phyloP scores from a whole-genome alignment of 169 alveolate genomes.

The Plasmodium sp. region DNA sequence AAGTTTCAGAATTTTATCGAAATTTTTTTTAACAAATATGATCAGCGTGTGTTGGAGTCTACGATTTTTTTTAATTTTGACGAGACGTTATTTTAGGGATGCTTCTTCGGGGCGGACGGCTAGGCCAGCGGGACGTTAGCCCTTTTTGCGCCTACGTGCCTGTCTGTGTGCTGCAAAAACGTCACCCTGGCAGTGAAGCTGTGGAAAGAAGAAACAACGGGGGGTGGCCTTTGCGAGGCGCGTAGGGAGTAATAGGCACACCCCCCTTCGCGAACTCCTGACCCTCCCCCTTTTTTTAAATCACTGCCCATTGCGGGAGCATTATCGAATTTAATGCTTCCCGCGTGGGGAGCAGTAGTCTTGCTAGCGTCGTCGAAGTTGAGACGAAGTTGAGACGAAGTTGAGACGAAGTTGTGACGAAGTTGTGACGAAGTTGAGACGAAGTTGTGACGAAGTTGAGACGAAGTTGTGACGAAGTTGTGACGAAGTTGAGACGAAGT shows the following conservation, averaged over 20 bases:
- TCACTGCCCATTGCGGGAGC: neutral
- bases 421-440: too few species aligned
- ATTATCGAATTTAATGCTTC: conserved; percentile 62
- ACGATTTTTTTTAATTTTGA: conserved; percentile 70
- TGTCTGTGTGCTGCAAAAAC: neutral
- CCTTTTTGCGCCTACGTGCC: neutral
- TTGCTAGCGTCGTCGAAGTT: neutral
- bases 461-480: too few species aligned
- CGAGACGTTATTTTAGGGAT: conserved; percentile 38
- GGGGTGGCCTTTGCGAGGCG: neutral
- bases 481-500: neutral
- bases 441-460: too few species aligned
- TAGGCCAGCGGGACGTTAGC: too few species aligned
- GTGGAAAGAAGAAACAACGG: neutral
- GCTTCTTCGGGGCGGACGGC: neutral
- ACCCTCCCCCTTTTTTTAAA: neutral
- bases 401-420: too few species aligned
- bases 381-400: neutral
- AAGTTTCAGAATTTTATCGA: conserved; percentile 26
- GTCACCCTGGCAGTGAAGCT: neutral
- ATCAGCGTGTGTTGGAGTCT: conserved; percentile 69
- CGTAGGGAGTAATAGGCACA: neutral
- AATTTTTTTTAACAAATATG: conserved; percentile 69
- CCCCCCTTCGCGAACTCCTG: neutral
- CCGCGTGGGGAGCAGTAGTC: neutral